Percentiles rank a stretch among this genome's conserved stretches.
Evolutionary conservation across 2,329 filamentous ascomycete genomes (phyloP).

Genomic region (Sarocladium strictum): DNA sequence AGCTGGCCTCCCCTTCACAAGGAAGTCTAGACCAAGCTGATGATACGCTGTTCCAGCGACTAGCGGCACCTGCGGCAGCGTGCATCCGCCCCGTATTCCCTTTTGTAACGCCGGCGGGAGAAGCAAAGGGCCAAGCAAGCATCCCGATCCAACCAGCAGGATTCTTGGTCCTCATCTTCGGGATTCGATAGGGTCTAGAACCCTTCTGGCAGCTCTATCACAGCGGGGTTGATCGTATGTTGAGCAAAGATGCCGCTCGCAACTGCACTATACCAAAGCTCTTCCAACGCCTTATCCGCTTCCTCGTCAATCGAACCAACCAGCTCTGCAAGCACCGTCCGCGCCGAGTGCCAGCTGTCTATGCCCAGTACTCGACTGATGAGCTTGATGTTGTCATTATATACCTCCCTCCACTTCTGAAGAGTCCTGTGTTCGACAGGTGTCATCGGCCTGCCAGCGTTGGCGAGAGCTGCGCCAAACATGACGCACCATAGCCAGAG

Average conservation of each 20-base stretch:
- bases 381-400: conserved; percentile 35
- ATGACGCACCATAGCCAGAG: conserved; percentile 41
- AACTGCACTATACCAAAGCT: conserved; percentile 35
- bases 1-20: not conserved
- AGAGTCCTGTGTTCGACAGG: conserved; percentile 30
- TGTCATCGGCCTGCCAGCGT: conserved; percentile 29
- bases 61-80: not conserved
- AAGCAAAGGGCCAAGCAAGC: not conserved
- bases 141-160: not conserved
- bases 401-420: conserved; percentile 29
- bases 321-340: conserved; percentile 29
- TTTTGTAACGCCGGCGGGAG: not conserved
- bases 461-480: conserved; percentile 37
- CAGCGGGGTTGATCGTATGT: conserved; percentile 10
- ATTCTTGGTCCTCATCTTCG: not conserved
- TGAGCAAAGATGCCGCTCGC: conserved; percentile 16
- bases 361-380: conserved; percentile 31
- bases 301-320: conserved; percentile 34
- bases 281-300: conserved; percentile 31
- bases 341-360: conserved; percentile 32
- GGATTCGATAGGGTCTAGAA: not conserved
- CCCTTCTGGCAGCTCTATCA: conserved; percentile 4
- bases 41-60: not conserved
- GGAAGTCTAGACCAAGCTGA: not conserved
- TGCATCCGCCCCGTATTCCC: not conserved